Evolutionary conservation across 2,329 filamentous ascomycete genomes (phyloP), one percentile per base, ranked within the genome.

Genomic region (Akanthomyces uredinophilus): DNA sequence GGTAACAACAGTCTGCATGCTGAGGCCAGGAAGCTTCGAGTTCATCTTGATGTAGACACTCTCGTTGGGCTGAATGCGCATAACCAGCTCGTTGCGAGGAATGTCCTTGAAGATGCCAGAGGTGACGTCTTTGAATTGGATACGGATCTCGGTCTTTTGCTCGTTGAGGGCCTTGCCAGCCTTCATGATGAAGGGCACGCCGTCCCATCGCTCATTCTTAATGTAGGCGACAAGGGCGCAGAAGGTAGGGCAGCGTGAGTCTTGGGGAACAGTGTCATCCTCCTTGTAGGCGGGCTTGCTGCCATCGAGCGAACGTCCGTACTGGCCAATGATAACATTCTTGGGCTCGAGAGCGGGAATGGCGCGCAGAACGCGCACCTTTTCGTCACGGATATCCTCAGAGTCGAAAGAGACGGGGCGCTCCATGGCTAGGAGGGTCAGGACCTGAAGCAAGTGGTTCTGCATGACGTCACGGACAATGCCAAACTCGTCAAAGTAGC

Each of bases 11-110:
- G 95, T 99, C 83, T 99, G 95, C 93, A 98, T 99, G 82, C 92
- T 98, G 71, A 99, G 83, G 71, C 95, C 95, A 22, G 95, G 96
- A 64, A 99, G 84, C 84, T 99, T 99, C 35, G 94, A 98, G 88
- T 99, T 99, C 95, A 99, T 99, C 87, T 99, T 99, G 78, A 98
- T 96, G 81, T 99, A 99, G 68, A 99, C 93, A 74, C 91, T 96
- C 84, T 99, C 95, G 81, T 99, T 99, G 70, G 95, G 95, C 82
- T 99, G 95, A 67, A 99, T 96, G 69, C 95, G 93, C 82, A 99
- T 97, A 71, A 99, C 95, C 68, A 99, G 89, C 81, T 99, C 95
- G 82, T 99, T 99, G 69, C 96, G 90, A 64, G 95, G 96, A 73
- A 99, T 99, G 75, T 99, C 94, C 85, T 98, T 98, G 83, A 99